These are phyloP conservation scores for Panicum miliaceum DNA, from an alignment of 176 grass and related monocot genomes.

Conservation along the genomic window DNA sequence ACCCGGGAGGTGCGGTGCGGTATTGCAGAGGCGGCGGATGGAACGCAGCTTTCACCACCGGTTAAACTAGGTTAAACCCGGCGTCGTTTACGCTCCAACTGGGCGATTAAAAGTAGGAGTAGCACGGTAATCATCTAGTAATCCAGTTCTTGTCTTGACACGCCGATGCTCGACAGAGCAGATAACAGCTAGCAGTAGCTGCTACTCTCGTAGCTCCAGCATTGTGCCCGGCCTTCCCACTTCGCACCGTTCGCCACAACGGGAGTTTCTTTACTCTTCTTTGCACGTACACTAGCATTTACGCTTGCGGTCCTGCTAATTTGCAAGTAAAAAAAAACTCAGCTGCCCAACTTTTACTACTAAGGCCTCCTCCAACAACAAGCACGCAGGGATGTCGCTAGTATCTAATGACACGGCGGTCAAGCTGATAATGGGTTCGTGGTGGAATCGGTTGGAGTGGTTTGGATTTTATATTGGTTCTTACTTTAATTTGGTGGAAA, in stretches of 20 bases:
- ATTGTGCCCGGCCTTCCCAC: neutral
- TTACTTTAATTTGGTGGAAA: too few species aligned
- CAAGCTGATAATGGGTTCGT: too few species aligned
- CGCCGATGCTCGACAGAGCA: neutral
- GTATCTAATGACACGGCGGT: too few species aligned
- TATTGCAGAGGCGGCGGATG: neutral
- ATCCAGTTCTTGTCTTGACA: neutral
- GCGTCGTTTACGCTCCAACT: neutral
- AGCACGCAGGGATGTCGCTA: too few species aligned
- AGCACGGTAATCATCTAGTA: neutral
- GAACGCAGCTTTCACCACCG: neutral
- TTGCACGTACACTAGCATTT: neutral
- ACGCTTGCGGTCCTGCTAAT: neutral
- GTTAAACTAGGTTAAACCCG: neutral
- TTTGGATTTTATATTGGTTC: too few species aligned
- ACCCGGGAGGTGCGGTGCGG: neutral
- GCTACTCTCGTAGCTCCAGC: conserved; percentile 11
- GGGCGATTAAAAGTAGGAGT: neutral
- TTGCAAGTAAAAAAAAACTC: neutral
- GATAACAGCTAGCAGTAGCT: neutral
- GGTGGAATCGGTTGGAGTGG: too few species aligned
- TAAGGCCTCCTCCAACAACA: too few species aligned
- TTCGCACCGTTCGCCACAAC: neutral
- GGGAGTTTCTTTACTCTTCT: neutral
- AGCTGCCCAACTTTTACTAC: neutral